Evolutionary conservation across 2,329 filamentous ascomycete species (phyloP), one percentile per base, ranked within the genome.

Genomic region (Ambrosiella beaveri): DNA sequence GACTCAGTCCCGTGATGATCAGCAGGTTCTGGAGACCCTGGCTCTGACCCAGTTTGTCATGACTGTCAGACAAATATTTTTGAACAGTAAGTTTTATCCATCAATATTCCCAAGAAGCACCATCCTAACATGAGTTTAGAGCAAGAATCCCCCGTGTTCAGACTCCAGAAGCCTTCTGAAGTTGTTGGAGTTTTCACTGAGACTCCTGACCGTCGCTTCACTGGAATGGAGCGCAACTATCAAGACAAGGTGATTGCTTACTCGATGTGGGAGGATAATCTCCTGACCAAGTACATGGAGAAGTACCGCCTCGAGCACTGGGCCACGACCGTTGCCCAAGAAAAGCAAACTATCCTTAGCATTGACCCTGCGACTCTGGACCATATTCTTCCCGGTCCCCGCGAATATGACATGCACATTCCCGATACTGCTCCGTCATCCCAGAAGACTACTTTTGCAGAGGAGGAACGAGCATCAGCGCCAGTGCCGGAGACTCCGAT

Each of bases 1-100:
- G 63, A 91, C 86, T 0, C 80, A 84, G 53, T 75, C 84, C 60
- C 85, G 86, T 66, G 80, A 81, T 59, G 89, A 95, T 65, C 71
- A 73, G 2, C 77, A 86, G 62, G 78, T 88, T 36, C 74, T 82
- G 57, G 74, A 77, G 36, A 73, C 79, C 15, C 70, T 94, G 35
- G 73, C 74, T 38, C 71, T 76, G 59, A 95, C 88, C 3, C 75
- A 82, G 36, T 73, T 88, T 4, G 90, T 82, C 66, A 74, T 73
- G 63, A 84, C 87, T 52, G 73, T 88, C 57, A 77, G 75, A 61
- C 75, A 79, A 54, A 80, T 86, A 64, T 75, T 83, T 63, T 75
- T 78, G 62, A 75, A 79, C 63, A 77, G 86, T 88, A 76, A 77
- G 75, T 74, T 57, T 62, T 45, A 7, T 15, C 2, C 3, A 9